These are phyloP conservation scores for Metschnikowia gruessii DNA, from an alignment of 805 yeast genomes.

Conservation along the genomic window DNA sequence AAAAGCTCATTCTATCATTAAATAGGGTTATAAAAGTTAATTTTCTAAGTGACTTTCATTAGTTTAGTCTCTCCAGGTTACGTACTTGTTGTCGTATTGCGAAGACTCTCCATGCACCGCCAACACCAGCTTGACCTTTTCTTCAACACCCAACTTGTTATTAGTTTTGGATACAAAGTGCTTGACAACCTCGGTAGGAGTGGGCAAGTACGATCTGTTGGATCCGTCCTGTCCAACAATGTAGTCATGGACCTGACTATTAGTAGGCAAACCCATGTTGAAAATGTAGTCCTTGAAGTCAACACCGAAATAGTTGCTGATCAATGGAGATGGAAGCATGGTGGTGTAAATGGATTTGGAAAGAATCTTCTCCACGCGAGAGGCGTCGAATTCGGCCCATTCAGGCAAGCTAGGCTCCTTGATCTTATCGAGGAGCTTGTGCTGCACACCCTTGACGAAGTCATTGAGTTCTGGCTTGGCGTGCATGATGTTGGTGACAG, in stretches of 20 bases:
- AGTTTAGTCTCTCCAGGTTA: conserved; percentile 35
- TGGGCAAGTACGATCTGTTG: conserved; percentile 63
- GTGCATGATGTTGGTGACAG: conserved; percentile 74
- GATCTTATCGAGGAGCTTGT: conserved; percentile 60
- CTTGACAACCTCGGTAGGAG: conserved; percentile 62
- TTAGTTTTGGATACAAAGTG: conserved; percentile 54
- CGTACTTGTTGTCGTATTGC: conserved; percentile 41
- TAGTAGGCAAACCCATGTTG: conserved; percentile 78
- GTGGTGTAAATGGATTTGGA: conserved; percentile 20
- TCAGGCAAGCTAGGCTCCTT: conserved; percentile 47
- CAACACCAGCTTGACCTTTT: conserved; percentile 58
- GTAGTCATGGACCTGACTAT: conserved; percentile 58
- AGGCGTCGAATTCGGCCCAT: conserved; percentile 38
- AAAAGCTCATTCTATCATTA: conserved; percentile 1
- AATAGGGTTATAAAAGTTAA: not conserved
- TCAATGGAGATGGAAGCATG: conserved; percentile 29
- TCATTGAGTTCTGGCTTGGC: conserved; percentile 49
- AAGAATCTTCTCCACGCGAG: conserved; percentile 22
- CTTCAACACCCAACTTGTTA: conserved; percentile 56
- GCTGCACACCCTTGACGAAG: conserved; percentile 66
- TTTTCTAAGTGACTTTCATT: too few species aligned
- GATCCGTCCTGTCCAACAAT: conserved; percentile 68
- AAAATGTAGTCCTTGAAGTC: conserved; percentile 50
- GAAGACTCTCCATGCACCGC: conserved; percentile 51
- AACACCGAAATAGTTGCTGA: conserved; percentile 39